A percentile compares a stretch with the other conserved stretches of the same genome.
These are phyloP conservation scores for Cadophora gregata DNA, from an alignment of 2,329 filamentous ascomycete species.

Conservation along the genomic window DNA sequence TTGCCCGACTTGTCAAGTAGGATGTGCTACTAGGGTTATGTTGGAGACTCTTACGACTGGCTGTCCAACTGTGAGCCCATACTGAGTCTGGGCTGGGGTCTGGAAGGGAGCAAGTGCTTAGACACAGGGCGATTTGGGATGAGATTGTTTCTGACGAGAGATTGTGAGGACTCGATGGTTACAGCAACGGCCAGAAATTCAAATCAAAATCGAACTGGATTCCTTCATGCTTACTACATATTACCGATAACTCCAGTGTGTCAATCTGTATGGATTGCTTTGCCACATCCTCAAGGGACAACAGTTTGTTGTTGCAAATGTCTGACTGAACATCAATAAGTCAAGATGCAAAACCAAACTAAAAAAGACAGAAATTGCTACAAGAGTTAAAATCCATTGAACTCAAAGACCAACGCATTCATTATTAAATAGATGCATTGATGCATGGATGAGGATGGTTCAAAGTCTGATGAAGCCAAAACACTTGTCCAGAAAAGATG, in stretches of 20 bases:
- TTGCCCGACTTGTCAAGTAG: conserved; percentile 31
- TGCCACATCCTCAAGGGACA: too few species aligned
- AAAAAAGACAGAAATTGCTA: too few species aligned
- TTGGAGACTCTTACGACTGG: conserved; percentile 27
- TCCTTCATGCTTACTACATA: background rate
- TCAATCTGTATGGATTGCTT: too few species aligned
- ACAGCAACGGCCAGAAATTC: background rate
- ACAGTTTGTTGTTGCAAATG: too few species aligned
- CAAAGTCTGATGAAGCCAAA: background rate
- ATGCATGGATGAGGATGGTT: background rate
- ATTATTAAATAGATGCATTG: too few species aligned
- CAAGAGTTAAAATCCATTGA: too few species aligned
- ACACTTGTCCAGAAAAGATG: background rate
- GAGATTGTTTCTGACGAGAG: background rate
- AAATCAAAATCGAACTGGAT: background rate
- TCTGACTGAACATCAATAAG: too few species aligned
- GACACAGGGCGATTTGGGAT: background rate
- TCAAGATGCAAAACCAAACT: too few species aligned
- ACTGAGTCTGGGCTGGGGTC: background rate
- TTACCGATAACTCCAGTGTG: too few species aligned
- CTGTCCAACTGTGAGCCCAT: background rate
- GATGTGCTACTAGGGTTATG: conserved; percentile 24
- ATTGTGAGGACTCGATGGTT: background rate
- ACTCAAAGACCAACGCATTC: too few species aligned
- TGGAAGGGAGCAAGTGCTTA: background rate